Conservation (phyloP, 2,329 filamentous ascomycete species). For the Aureobasidium uvarum region DNA sequence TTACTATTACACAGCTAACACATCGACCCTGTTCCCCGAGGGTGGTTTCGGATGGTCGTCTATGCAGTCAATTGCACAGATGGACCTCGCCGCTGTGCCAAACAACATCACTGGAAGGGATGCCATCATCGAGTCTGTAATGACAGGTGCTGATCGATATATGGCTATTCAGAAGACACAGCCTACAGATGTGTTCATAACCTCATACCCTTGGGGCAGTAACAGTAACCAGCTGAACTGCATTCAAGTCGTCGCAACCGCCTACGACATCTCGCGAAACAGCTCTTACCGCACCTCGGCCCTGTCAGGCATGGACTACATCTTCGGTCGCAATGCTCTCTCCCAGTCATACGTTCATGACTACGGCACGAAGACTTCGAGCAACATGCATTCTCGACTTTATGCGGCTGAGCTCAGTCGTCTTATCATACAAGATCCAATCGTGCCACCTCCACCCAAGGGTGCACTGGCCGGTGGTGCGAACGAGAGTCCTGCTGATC, state of each 20-base stretch:
- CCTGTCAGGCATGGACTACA: conserved; percentile 26
- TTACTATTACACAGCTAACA: conserved; percentile 25
- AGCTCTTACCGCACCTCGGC: conserved; percentile 19
- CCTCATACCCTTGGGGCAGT: conserved; percentile 25
- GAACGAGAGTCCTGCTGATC: conserved; percentile 22
- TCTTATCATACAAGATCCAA: conserved; percentile 14
- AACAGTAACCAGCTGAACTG: conserved; percentile 28
- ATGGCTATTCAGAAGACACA: conserved; percentile 21
- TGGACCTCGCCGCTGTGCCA: conserved; percentile 26
- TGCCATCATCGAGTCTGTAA: conserved; percentile 22
- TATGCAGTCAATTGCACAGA: conserved; percentile 22
- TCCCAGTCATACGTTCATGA: conserved; percentile 26
- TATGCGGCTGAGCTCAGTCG: conserved; percentile 25
- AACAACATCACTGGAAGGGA: conserved; percentile 25
- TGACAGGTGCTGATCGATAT: conserved; percentile 23
- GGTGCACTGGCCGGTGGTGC: conserved; percentile 27
- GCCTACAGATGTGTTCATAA: conserved; percentile 16
- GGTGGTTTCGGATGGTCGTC: conserved; percentile 24
- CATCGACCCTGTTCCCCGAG: conserved; percentile 21
- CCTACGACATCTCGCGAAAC: conserved; percentile 24
- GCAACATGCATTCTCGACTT: conserved; percentile 25
- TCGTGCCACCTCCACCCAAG: conserved; percentile 12
- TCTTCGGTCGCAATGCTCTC: conserved; percentile 26
- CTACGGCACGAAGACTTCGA: conserved; percentile 26
- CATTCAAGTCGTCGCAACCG: conserved; percentile 27